Evolutionary conservation across 495 filamentous ascomycete genomes (phyloP).

Genomic region (Patellaria atrata): DNA sequence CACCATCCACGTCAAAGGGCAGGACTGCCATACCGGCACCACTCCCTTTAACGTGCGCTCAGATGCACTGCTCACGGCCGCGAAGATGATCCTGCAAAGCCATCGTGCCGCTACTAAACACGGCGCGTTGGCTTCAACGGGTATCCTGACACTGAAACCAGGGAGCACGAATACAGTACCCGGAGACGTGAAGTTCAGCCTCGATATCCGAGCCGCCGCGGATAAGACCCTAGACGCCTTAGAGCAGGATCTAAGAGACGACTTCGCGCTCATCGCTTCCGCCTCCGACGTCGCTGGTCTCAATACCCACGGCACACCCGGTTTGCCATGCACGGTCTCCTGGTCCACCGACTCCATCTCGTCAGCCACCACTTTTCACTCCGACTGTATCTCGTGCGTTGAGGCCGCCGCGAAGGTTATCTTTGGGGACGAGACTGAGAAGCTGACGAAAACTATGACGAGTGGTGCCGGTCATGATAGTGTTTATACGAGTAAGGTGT

Average conservation of each 20-base stretch:
- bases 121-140: conserved; percentile 52
- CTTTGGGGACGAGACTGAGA: conserved; percentile 31
- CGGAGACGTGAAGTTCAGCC: conserved; percentile 49
- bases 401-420: conserved; percentile 42
- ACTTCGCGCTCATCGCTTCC: conserved; percentile 44
- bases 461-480: conserved; percentile 48
- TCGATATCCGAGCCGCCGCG: conserved; percentile 54
- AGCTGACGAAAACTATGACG: conserved; percentile 34
- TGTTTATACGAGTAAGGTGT: conserved; percentile 44
- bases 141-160: conserved; percentile 51
- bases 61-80: conserved; percentile 53
- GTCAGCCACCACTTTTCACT: conserved; percentile 52
- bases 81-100: conserved; percentile 52
- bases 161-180: conserved; percentile 67
- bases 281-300: conserved; percentile 33
- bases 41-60: conserved; percentile 46
- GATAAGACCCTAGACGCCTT: conserved; percentile 42
- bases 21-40: conserved; percentile 62
- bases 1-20: conserved; percentile 48
- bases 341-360: conserved; percentile 50
- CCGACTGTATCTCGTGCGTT: conserved; percentile 54
- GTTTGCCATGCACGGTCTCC: conserved; percentile 41
- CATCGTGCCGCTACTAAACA: conserved; percentile 44
- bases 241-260: conserved; percentile 37
- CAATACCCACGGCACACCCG: conserved; percentile 29